A percentile compares a stretch with the other conserved stretches of the same genome.
These are phyloP conservation scores for Hysterangium stoloniferum DNA, from an alignment of 768 basidiomycete genomes.

Conservation along the genomic window DNA sequence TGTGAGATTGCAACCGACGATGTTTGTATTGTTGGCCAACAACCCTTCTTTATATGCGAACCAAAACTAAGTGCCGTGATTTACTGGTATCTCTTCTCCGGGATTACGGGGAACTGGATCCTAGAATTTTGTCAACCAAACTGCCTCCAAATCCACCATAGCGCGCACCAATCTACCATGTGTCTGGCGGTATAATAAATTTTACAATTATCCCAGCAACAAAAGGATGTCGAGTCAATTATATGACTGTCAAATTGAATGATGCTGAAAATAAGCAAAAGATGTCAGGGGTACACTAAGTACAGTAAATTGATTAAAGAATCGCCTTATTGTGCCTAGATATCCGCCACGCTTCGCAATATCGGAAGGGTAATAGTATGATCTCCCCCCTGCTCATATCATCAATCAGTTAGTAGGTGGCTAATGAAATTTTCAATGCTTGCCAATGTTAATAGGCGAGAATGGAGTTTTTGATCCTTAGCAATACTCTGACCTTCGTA, in stretches of 20 bases:
- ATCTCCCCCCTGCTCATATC: background rate
- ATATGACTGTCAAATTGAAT: slow-evolving; percentile 27
- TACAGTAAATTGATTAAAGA: background rate
- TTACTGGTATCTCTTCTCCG: slow-evolving; percentile 23
- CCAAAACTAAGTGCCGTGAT: slow-evolving; percentile 28
- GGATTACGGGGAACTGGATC: slow-evolving; percentile 21
- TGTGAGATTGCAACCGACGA: slow-evolving; percentile 16
- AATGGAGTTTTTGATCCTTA: slow-evolving; percentile 27
- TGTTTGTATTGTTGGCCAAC: slow-evolving; percentile 26
- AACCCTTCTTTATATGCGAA: slow-evolving; percentile 26
- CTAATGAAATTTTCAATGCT: slow-evolving; percentile 28
- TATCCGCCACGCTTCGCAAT: slow-evolving; percentile 23
- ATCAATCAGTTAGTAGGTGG: slow-evolving; percentile 10
- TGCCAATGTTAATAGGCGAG: slow-evolving; percentile 26
- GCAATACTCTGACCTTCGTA: slow-evolving; percentile 18
- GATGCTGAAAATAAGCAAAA: slow-evolving; percentile 19
- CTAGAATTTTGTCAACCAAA: too few species aligned
- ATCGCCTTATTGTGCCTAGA: slow-evolving; percentile 26
- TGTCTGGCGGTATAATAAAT: too few species aligned
- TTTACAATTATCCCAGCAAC: too few species aligned
- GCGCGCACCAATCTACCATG: background rate
- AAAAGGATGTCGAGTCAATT: too few species aligned
- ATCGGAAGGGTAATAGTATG: slow-evolving; percentile 18
- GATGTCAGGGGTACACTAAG: too few species aligned
- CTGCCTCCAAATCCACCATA: background rate